Base-by-base conservation (phyloP, 2,329 filamentous ascomycete genomes). In the Rhynchosporium secalis region DNA sequence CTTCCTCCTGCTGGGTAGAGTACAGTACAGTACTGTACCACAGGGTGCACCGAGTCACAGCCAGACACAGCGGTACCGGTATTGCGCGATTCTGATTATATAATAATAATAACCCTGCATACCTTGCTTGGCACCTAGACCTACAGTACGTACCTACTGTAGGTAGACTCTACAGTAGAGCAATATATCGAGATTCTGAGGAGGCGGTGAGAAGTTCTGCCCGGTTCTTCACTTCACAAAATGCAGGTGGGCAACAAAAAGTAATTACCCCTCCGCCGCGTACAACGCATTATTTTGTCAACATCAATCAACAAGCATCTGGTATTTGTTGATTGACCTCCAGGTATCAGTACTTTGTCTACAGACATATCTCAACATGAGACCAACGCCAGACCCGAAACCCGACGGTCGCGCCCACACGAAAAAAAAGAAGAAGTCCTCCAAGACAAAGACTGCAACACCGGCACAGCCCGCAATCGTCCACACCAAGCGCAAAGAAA, bases 401-500 rank as follows among this genome's bases (percentile, higher is more conserved):
- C 56, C 38, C 12, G 29, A 31, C 38, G 26, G 40, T 13, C 31
- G 49, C 15, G 38, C 49, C 8, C 31, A 33, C 20, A 52, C 56
- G 3, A 9, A 38, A 4, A 43, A 60, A 51, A 52, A 55, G 38
- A 62, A 58, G 49, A 51, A 51, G 38, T 61, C 56, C n/a, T 58
- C 63, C 28, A 12, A 12, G 8, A 29, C 7, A 36, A 62, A 40
- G 26, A 38, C 38, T 33, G n/a, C 31, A 6, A 33, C 29, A 38
- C 49, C 36, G 3, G 46, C 15, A 43, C 48, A 56, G 51, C 56
- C 61, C 2, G 61, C 62, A 26, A 56, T 70, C n/a, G 61, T 68
- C 8, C 70, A 69, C 41, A 73, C 67, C 4, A 74, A 73, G 55
- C 59, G 73, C 38, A 68, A 64, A 45, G 64, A 74, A 40, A 57